These are phyloP conservation scores for Trichaptum fuscoviolaceum DNA, from an alignment of 768 basidiomycete genomes.

Conservation along the genomic window DNA sequence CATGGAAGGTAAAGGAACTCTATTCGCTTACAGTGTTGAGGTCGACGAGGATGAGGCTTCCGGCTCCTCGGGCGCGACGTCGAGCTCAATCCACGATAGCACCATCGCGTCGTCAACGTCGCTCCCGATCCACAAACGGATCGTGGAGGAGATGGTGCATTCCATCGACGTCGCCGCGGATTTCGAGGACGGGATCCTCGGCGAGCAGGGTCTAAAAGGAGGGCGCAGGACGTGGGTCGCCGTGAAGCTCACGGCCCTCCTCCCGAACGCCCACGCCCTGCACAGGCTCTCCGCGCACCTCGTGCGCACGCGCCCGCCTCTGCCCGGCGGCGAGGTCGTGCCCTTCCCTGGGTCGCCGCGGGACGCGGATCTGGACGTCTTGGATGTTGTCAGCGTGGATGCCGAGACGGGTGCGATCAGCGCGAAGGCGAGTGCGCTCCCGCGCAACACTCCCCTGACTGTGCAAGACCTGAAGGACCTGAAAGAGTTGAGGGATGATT, in stretches of 20 bases:
- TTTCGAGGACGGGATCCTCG: constrained; percentile 53
- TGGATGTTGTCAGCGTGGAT: constrained; percentile 23
- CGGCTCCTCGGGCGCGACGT: constrained; percentile 12
- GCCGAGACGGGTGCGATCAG: not conserved
- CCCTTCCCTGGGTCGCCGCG: constrained; percentile 69
- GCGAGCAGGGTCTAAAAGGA: constrained; percentile 17
- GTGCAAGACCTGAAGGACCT: constrained; percentile 56
- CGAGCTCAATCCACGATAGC: not conserved
- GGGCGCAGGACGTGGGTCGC: constrained; percentile 77
- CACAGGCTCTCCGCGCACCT: constrained; percentile 59
- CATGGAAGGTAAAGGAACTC: constrained; percentile 60
- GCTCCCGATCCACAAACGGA: constrained; percentile 46
- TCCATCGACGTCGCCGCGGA: constrained; percentile 77
- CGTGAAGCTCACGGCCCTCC: constrained; percentile 65
- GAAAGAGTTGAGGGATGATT: constrained; percentile 52
- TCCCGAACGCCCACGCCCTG: constrained; percentile 58
- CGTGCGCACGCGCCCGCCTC: constrained; percentile 32
- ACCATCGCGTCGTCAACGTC: not conserved
- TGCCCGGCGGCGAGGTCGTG: constrained; percentile 24
- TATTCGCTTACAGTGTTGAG: constrained; percentile 85
- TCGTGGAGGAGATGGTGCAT: constrained; percentile 69
- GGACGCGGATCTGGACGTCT: constrained; percentile 51
- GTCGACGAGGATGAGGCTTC: constrained; percentile 59
- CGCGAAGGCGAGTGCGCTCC: not conserved
- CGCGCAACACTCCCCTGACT: constrained; percentile 30